Evolutionary conservation across 1,284 basidiomycete genomes (phyloP).

Genomic region (Puccinia horiana): DNA sequence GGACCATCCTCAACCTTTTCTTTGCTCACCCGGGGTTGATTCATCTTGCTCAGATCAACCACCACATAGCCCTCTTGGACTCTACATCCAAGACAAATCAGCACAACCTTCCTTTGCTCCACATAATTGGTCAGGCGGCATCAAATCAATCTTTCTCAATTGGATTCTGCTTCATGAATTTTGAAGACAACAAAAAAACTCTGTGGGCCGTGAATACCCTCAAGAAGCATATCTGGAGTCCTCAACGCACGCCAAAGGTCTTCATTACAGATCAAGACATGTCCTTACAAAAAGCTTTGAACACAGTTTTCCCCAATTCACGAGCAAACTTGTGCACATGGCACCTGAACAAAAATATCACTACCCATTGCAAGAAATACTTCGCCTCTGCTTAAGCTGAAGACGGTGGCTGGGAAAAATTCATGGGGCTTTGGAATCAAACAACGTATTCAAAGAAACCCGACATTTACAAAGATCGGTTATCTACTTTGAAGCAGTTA

Average conservation of each 20-base stretch:
- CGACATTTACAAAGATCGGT: neutral
- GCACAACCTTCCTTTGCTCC: too few relatives aligned
- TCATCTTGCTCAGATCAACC: too few relatives aligned
- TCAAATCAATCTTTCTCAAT: neutral
- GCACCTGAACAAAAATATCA: neutral
- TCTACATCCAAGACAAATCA: too few relatives aligned
- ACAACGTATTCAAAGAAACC: neutral
- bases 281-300: neutral
- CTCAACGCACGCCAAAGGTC: neutral
- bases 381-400: neutral
- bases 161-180: neutral
- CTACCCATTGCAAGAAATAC: too few relatives aligned
- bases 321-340: neutral
- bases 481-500: neutral
- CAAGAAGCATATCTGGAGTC: neutral
- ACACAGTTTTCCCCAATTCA: neutral
- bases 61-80: neutral
- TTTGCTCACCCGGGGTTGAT: too few relatives aligned
- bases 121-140: neutral
- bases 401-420: neutral
- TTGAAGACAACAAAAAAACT: neutral
- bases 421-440: neutral
- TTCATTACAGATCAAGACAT: neutral
- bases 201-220: conserved; percentile 3
- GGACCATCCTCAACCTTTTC: neutral